These are phyloP conservation scores for Pirum gemmata DNA, from an alignment of 78 protist species.

Conservation along the genomic window DNA sequence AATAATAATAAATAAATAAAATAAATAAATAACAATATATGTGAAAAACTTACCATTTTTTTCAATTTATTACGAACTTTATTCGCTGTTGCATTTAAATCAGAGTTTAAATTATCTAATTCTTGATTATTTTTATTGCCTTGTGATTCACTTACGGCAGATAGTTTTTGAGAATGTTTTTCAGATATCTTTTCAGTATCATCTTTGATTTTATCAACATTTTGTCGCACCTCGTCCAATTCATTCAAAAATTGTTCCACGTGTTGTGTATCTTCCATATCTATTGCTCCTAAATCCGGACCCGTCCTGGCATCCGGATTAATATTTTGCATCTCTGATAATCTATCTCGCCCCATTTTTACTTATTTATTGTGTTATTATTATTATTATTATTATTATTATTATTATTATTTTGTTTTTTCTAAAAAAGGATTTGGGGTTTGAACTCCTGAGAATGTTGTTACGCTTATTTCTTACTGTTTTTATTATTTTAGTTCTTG, in stretches of 20 bases:
- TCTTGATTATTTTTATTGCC: background rate
- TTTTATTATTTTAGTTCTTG: too few species aligned
- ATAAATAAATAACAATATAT: too few species aligned
- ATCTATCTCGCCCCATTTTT: background rate
- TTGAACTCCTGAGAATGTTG: too few species aligned
- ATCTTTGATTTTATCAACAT: background rate
- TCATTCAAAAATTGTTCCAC: background rate
- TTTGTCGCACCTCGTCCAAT: background rate
- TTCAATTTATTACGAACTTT: background rate
- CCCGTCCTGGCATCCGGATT: background rate
- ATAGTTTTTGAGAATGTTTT: slow-evolving; percentile 40
- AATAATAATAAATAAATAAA: too few species aligned
- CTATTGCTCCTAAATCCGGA: background rate
- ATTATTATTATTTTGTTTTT: too few species aligned
- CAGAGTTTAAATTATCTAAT: background rate
- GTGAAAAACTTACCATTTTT: too few species aligned
- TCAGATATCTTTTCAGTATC: slow-evolving; percentile 34
- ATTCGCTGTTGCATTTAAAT: background rate
- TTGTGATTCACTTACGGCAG: slow-evolving; percentile 41
- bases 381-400: too few species aligned
- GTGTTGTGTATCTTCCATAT: background rate
- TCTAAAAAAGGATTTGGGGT: too few species aligned
- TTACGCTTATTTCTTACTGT: too few species aligned
- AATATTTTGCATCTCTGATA: background rate
- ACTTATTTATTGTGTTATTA: background rate